Base-by-base conservation (phyloP, 805 yeast genomes). In the Saturnispora zaruensis region DNA sequence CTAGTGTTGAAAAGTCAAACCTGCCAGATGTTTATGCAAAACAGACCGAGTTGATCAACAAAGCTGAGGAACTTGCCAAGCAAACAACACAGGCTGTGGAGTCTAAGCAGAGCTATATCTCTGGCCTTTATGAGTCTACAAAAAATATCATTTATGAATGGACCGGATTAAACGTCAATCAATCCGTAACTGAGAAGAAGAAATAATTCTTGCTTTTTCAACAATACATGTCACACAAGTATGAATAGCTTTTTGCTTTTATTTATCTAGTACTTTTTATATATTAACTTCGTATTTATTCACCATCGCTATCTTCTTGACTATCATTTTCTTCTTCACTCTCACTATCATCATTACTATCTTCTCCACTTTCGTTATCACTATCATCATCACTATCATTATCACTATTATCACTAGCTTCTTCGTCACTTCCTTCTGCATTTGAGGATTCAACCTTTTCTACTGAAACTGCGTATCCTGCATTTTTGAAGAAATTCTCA, bases 151-250 rank as follows among this genome's bases (percentile, higher is more conserved):
- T 83, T 50, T 77, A 77, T 34, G 73, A 73, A 14, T 65, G 72
- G 55, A 82, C 90, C n/a, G 91, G 91, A 5, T 70, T 85, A 64
- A 79, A 81, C 58, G 63, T 84, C 26, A 84, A 78, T 51, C 84
- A 77, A 51, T 80, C 76, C 34, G 84, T 79, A 18, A 74, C 80
- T 28, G 78, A 75, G 61, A 75, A 68, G 58, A 65, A 62, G 50
- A 61, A 63, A 50, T 62, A 53, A 49, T 14, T 23, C 16, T 21
- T 28, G 6, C 8, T 23, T 37, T 14, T 20, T 14, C 11, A 24
- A 33, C 30, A 30, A 41, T 38, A 44, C 26, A 48, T 42, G 21
- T 3, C 18, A 34, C 36, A n/a, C 16, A 13, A 28, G 25, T 20
- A 44, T 23, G 25, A 7, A 34, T 43, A 6, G 41, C 16, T 26